A percentile compares a stretch with the other conserved stretches of the same genome.
Evolutionary conservation across 2,329 filamentous ascomycete species (phyloP).

Genomic region (Pyricularia sp.): DNA sequence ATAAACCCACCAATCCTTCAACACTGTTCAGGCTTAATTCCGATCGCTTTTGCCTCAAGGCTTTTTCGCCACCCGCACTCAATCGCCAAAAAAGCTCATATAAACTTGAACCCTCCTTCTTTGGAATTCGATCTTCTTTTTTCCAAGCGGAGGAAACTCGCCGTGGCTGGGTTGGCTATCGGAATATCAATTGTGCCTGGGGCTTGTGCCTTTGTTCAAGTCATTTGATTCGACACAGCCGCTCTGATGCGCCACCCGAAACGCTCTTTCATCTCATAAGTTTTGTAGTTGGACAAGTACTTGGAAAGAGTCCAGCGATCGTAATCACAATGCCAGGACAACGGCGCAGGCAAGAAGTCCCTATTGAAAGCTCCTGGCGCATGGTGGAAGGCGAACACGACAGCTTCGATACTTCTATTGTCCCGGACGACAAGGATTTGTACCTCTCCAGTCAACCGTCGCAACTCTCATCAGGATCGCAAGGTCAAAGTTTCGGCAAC

Average conservation of each 20-base stretch:
- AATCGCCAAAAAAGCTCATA: neutral
- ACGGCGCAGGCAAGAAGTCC: conserved; percentile 17
- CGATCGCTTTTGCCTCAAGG: neutral
- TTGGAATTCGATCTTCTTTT: neutral
- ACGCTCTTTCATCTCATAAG: neutral
- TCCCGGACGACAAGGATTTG: conserved; percentile 29
- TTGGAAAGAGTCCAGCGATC: neutral
- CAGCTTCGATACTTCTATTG: conserved; percentile 43
- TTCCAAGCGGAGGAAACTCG: neutral
- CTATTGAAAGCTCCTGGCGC: conserved; percentile 44
- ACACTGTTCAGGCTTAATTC: neutral
- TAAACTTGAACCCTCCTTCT: neutral
- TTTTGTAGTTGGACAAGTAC: neutral
- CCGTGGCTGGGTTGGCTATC: neutral
- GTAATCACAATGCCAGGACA: neutral
- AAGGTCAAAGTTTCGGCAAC: conserved; percentile 24
- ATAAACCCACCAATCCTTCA: neutral
- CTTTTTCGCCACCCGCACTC: neutral
- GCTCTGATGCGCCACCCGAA: neutral
- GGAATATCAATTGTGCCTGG: neutral
- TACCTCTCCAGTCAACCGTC: conserved; percentile 30
- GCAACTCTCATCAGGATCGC: conserved; percentile 28
- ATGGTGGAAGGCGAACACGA: conserved; percentile 48
- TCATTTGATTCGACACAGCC: neutral
- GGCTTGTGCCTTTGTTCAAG: neutral